Percentiles rank a stretch among this genome's conserved stretches.
Evolutionary conservation across 495 filamentous ascomycete genomes (phyloP).

Genomic region (Talaromyces borbonicus): DNA sequence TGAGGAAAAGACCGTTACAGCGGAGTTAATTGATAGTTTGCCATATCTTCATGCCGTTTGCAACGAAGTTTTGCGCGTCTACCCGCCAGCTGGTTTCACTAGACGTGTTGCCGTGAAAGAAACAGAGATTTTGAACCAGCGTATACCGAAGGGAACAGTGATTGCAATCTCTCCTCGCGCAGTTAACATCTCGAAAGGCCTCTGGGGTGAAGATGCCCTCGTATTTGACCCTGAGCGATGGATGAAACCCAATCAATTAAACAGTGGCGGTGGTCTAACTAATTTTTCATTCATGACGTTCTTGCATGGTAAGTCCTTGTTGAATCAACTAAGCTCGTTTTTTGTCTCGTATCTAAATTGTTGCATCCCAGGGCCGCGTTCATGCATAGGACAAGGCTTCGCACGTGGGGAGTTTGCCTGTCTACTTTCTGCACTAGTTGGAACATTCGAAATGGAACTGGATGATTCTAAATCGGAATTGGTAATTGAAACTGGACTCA

Average conservation of each 20-base stretch:
- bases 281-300: conserved; percentile 78
- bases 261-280: conserved; percentile 44
- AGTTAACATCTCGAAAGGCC: conserved; percentile 60
- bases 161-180: conserved; percentile 41
- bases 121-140: conserved; percentile 47
- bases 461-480: conserved; percentile 48
- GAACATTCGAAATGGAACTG: conserved; percentile 56
- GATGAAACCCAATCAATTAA: conserved; percentile 39
- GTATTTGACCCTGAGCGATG: conserved; percentile 77
- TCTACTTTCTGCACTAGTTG: conserved; percentile 67
- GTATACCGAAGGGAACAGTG: conserved; percentile 45
- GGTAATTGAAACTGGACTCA: conserved; percentile 47
- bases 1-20: conserved; percentile 34
- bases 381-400: conserved; percentile 75
- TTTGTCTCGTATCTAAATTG: conserved; percentile 14
- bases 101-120: conserved; percentile 50
- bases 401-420: conserved; percentile 76
- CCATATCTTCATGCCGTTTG: conserved; percentile 53
- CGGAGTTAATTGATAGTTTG: conserved; percentile 40
- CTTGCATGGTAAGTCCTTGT: conserved; percentile 44
- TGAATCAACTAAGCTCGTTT: not conserved
- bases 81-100: conserved; percentile 50
- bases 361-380: conserved; percentile 66
- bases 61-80: conserved; percentile 49
- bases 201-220: conserved; percentile 78